Base-by-base conservation (phyloP, 202 grass and related monocot genomes). In the Zoysia matrella region DNA sequence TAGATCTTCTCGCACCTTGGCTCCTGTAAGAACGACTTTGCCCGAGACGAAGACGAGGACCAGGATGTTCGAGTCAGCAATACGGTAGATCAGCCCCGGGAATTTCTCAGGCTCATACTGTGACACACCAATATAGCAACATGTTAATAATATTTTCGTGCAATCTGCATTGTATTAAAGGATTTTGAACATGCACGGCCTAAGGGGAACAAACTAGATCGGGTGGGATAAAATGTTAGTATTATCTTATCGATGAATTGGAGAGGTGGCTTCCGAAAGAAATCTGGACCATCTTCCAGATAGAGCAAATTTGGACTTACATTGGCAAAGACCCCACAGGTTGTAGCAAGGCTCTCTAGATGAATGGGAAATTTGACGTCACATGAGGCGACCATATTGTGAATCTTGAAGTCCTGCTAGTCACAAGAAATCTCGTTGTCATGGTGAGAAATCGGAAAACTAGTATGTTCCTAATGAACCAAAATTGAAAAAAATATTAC, bases 71-170 rank as follows among this genome's bases (percentile, higher is more conserved):
- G 92, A 92, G 50, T 94, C 86, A 40, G 77, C 87, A 92, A 95
- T 98, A 52, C 90, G 92, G 80, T 98, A 95, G 52, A 95, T 88
- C 52, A 94, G 41, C 52, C 90, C 92, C 51, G 90, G 92, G 82
- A 94, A 98, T 44, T 94, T 57, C 83, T 98, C 95, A 3, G 92
- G 95, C 43, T 95, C 92, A 80, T 95, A 98, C 92, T 98, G 72
- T 22, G 69, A 67, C 80, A 60, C 43, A 74, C 48, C 1, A 80
- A 60, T 5, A 41, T 69, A 52, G 40, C 30, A 84, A 16, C 63
- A n/a, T 5, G 65, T 67, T 39, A 84, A 18, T 40, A 81, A 86
- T 63, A 22, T 41, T 30, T 48, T 67, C 47, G 72, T 44, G 7
- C 54, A 44, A 52, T 22, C 40, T 56, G 62, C 42, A 67, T 7